Evolutionary conservation across 2,329 filamentous ascomycete species (phyloP).

Genomic region (Gaeumannomyces tritici): DNA sequence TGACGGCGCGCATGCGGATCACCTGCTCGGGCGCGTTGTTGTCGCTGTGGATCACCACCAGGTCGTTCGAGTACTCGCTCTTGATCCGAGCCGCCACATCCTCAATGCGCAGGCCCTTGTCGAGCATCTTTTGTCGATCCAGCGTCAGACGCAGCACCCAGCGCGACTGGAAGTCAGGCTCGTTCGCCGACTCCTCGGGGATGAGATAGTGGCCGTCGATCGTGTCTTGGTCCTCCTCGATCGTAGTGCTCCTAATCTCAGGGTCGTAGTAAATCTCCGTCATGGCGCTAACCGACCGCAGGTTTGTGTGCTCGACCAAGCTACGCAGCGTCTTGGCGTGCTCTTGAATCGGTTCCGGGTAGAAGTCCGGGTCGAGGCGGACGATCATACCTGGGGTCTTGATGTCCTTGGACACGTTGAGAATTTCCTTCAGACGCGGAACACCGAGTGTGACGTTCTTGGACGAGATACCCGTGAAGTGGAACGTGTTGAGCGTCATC

Average conservation of each 20-base stretch:
- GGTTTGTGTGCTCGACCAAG: conserved; percentile 85
- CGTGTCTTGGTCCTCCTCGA: conserved; percentile 83
- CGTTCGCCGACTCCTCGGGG: conserved; percentile 61
- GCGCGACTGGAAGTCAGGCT: conserved; percentile 69
- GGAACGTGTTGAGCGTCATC: conserved; percentile 99
- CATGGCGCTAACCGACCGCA: conserved; percentile 81
- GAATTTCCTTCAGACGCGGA: conserved; percentile 96
- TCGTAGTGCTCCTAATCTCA: conserved; percentile 74
- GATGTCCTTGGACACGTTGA: conserved; percentile 95
- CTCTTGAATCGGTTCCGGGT: conserved; percentile 51
- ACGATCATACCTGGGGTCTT: conserved; percentile 98
- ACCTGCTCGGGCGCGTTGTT: conserved; percentile 95
- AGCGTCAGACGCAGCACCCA: conserved; percentile 93
- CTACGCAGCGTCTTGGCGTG: conserved; percentile 79
- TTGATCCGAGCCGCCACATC: conserved; percentile 88
- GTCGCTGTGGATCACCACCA: conserved; percentile 93
- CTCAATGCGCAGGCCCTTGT: conserved; percentile 85
- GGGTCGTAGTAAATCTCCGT: conserved; percentile 98
- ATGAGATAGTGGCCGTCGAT: conserved; percentile 96
- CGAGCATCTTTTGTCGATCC: conserved; percentile 87
- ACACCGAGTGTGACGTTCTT: conserved; percentile 93
- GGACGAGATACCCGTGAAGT: conserved; percentile 98
- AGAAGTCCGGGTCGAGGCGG: conserved; percentile 58
- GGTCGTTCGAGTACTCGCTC: conserved; percentile 72
- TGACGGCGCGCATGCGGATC: conserved; percentile 79